Conservation (phyloP, 768 basidiomycete species). For the Leccinum pellstonianum region DNA sequence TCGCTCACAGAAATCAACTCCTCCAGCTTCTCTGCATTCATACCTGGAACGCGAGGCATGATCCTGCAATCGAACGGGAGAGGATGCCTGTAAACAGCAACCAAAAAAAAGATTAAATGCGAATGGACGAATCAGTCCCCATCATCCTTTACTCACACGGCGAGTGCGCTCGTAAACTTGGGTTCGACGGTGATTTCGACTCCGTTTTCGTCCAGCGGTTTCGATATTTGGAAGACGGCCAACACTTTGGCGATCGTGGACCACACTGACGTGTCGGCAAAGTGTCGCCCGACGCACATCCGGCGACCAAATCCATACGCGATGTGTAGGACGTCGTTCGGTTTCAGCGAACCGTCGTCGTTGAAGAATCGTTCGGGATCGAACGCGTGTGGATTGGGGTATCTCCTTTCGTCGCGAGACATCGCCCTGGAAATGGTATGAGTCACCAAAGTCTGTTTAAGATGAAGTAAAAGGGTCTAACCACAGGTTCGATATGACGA, state of each 20-base stretch:
- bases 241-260: conserved; percentile 12
- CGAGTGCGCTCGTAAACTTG: conserved; percentile 9
- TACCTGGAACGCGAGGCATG: conserved; percentile 5
- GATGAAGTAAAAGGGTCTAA: neutral
- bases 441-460: accelerated
- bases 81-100: neutral
- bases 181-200: conserved; percentile 17
- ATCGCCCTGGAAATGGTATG: conserved; percentile 9
- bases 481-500: conserved; percentile 12
- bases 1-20: conserved; percentile 7
- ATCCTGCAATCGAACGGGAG: conserved; percentile 9
- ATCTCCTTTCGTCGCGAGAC: conserved; percentile 27
- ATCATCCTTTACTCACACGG: conserved; percentile 6
- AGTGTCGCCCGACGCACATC: conserved; percentile 24
- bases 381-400: conserved; percentile 36
- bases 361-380: conserved; percentile 41
- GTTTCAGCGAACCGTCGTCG: conserved; percentile 18
- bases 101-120: too few species aligned
- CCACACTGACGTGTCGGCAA: conserved; percentile 23
- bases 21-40: conserved; percentile 3
- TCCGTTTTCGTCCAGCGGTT: conserved; percentile 4
- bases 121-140: neutral
- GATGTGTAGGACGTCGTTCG: conserved; percentile 8
- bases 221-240: conserved; percentile 9
- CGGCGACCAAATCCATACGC: conserved; percentile 28